These are phyloP conservation scores for Puya raimondii DNA, from an alignment of 176 grass and related monocot species.

Conservation along the genomic window DNA sequence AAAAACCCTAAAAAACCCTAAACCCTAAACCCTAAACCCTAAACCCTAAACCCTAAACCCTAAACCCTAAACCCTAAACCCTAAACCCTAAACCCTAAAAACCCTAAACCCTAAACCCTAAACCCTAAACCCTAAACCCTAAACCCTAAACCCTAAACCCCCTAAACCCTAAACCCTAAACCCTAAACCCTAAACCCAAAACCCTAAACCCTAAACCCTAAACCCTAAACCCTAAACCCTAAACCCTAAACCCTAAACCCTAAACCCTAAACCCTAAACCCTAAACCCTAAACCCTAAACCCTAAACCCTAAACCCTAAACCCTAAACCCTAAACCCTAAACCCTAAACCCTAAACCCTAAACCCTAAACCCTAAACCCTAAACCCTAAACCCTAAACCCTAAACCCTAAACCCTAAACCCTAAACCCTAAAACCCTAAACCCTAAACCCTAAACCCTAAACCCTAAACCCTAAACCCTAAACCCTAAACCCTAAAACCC, in stretches of 20 bases:
- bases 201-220: neutral
- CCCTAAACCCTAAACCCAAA: conserved; percentile 9
- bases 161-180: conserved; percentile 12
- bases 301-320: neutral
- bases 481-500: no score
- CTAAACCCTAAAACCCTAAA: neutral
- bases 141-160: conserved; percentile 15
- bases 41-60: conserved; percentile 8
- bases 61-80: conserved; percentile 21
- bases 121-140: conserved; percentile 16
- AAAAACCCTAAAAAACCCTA: no score
- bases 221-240: neutral
- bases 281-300: conserved; percentile 17
- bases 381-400: neutral
- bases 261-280: conserved; percentile 12
- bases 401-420: neutral
- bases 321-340: neutral
- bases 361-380: conserved; percentile 1
- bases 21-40: neutral
- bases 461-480: conserved; percentile 5
- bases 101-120: conserved; percentile 12
- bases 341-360: conserved; percentile 11
- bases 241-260: neutral
- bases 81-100: conserved; percentile 19
- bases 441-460: neutral